phyloP scores from a whole-genome alignment of 495 filamentous ascomycete species.

The Podospora tetraspora region DNA sequence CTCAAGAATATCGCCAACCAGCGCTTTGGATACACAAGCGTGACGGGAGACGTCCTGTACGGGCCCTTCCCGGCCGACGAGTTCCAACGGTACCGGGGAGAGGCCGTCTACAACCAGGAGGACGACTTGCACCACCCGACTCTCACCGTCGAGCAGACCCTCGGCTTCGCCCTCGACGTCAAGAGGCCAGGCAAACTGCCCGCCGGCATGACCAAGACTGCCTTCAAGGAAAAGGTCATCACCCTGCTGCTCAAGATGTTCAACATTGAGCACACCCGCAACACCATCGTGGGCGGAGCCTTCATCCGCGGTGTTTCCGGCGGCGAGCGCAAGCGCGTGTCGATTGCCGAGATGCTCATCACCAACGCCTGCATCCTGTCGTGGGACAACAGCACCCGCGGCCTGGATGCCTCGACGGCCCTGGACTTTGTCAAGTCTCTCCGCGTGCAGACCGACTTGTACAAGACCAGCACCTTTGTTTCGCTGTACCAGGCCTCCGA shows the following conservation, averaged over 20 bases:
- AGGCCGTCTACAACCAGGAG: slow-evolving; percentile 82
- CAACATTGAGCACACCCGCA: slow-evolving; percentile 76
- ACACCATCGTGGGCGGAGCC: slow-evolving; percentile 75
- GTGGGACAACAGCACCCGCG: slow-evolving; percentile 83
- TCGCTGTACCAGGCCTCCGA: slow-evolving; percentile 81
- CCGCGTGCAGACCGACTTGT: slow-evolving; percentile 70
- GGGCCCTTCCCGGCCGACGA: slow-evolving; percentile 59
- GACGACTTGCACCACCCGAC: slow-evolving; percentile 78
- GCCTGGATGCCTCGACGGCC: slow-evolving; percentile 77
- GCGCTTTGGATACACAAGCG: slow-evolving; percentile 67
- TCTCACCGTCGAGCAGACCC: slow-evolving; percentile 76
- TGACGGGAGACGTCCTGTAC: slow-evolving; percentile 75
- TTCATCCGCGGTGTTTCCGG: slow-evolving; percentile 82
- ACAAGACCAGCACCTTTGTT: slow-evolving; percentile 73
- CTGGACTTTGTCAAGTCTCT: slow-evolving; percentile 68
- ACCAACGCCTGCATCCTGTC: slow-evolving; percentile 66
- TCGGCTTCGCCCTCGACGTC: slow-evolving; percentile 76
- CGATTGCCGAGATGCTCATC: slow-evolving; percentile 67
- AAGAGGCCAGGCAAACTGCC: slow-evolving; percentile 72
- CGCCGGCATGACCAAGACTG: slow-evolving; percentile 55
- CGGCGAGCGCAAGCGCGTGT: slow-evolving; percentile 75
- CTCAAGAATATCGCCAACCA: slow-evolving; percentile 81
- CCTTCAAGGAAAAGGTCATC: slow-evolving; percentile 68
- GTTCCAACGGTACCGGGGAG: slow-evolving; percentile 66
- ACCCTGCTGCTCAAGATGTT: slow-evolving; percentile 76